A percentile compares a stretch with the other conserved stretches of the same genome.
Conservation (phyloP, 192 early-diverging fungal genomes). For the Coemansia sp. region DNA sequence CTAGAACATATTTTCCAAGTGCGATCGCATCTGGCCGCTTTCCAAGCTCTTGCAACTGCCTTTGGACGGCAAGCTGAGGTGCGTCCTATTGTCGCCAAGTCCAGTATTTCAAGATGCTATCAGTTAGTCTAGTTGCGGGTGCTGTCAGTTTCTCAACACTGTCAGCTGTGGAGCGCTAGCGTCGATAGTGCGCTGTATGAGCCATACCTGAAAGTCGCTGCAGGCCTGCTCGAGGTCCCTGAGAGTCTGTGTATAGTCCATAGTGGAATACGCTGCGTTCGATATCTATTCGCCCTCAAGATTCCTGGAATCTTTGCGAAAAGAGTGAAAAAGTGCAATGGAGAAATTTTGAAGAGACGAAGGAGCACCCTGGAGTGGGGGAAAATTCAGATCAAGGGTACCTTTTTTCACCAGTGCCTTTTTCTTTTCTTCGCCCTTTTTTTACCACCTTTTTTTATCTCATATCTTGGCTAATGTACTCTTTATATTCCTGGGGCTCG, state of each 20-base stretch:
- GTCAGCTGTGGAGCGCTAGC: not conserved
- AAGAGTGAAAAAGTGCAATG: not conserved
- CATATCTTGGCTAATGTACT: conserved; percentile 25
- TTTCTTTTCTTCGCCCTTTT: not conserved
- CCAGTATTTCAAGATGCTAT: not conserved
- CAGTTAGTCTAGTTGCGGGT: not conserved
- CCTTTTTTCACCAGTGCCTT: not conserved
- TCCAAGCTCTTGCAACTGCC: conserved; percentile 41
- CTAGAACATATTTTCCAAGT: conserved; percentile 42
- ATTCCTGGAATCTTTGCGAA: not conserved
- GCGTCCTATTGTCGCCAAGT: conserved; percentile 27
- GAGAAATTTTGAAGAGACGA: not conserved
- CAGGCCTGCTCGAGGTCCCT: conserved; percentile 50
- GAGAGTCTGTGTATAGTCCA: conserved; percentile 41
- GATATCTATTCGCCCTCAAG: not conserved
- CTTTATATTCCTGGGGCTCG: conserved; percentile 52
- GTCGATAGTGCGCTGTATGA: not conserved
- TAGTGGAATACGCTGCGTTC: conserved; percentile 9
- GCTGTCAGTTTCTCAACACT: no score
- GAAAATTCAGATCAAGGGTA: not conserved
- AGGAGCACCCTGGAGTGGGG: not conserved
- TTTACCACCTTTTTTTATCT: not conserved
- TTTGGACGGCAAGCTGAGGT: conserved; percentile 41
- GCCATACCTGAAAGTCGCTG: conserved; percentile 49
- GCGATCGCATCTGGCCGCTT: conserved; percentile 51